Conservation (phyloP, 257 asterid species). For the Solanum corneliomulleri region DNA sequence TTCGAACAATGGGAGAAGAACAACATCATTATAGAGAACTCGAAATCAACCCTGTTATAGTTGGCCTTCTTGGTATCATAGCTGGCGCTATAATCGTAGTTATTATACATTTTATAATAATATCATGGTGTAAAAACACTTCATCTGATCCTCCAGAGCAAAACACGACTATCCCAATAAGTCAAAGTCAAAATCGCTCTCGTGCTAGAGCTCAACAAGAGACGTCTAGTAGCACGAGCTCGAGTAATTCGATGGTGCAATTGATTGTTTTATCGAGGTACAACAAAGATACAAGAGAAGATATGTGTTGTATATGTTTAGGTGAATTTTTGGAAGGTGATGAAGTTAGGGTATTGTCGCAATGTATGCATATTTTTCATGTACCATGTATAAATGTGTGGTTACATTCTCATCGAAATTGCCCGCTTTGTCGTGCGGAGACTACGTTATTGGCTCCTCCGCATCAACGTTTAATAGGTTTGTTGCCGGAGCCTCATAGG, state of each 20-base stretch:
- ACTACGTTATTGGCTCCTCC: not conserved
- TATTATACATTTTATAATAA: conserved; percentile 21
- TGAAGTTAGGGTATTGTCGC: conserved; percentile 13
- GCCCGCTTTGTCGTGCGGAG: conserved; percentile 50
- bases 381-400: conserved; percentile 29
- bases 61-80: conserved; percentile 45
- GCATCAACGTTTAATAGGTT: not conserved
- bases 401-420: conserved; percentile 32
- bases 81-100: conserved; percentile 46
- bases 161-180: not conserved
- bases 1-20: conserved; percentile 7
- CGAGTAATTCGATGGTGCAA: conserved; percentile 4
- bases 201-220: not conserved
- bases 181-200: not conserved
- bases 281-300: conserved; percentile 12
- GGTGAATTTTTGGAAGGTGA: conserved; percentile 16
- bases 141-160: not conserved
- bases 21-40: conserved; percentile 4
- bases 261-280: conserved; percentile 7
- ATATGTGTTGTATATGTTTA: conserved; percentile 31
- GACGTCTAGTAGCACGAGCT: not conserved
- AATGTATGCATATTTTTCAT: conserved; percentile 18
- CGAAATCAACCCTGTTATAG: conserved; percentile 23
- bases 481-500: not conserved
- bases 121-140: not conserved